Percentiles rank a stretch among this genome's conserved stretches.
phyloP scores from a whole-genome alignment of 208 protist genomes.

The Leishmania tropica region DNA sequence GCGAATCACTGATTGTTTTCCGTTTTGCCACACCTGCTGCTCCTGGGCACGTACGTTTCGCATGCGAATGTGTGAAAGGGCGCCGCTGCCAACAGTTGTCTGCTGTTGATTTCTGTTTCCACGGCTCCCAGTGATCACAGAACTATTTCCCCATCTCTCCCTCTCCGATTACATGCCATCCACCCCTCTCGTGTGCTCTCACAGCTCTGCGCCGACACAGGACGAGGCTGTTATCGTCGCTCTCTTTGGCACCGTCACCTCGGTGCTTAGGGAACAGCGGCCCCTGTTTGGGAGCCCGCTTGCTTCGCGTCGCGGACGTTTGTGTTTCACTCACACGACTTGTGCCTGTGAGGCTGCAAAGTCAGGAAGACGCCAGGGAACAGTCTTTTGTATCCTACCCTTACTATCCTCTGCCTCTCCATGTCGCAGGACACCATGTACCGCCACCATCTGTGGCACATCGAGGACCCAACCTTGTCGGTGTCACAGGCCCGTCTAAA shows the following conservation, averaged over 20 bases:
- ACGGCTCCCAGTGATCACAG: neutral
- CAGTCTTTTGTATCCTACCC: neutral
- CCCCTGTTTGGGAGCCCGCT: neutral
- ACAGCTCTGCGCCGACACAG: neutral
- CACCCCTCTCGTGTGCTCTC: neutral
- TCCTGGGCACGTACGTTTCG: neutral
- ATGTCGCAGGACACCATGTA: conserved; percentile 78
- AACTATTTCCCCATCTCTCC: neutral
- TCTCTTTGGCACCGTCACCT: neutral
- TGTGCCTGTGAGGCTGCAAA: neutral
- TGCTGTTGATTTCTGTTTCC: neutral
- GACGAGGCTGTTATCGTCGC: neutral
- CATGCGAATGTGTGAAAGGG: neutral
- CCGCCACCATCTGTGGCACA: conserved; percentile 63
- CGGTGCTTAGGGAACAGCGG: neutral
- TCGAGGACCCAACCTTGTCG: conserved; percentile 67
- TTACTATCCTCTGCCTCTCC: neutral
- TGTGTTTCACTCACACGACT: neutral
- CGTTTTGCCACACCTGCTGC: neutral
- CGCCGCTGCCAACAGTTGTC: too few species aligned
- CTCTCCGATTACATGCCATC: neutral
- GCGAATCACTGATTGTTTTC: neutral
- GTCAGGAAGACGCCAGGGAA: neutral
- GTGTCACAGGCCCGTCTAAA: conserved; percentile 61
- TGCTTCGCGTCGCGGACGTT: too few species aligned